Evolutionary conservation across 2,329 filamentous ascomycete genomes (phyloP), one percentile per base, ranked within the genome.

Genomic region (Ustulina deusta): DNA sequence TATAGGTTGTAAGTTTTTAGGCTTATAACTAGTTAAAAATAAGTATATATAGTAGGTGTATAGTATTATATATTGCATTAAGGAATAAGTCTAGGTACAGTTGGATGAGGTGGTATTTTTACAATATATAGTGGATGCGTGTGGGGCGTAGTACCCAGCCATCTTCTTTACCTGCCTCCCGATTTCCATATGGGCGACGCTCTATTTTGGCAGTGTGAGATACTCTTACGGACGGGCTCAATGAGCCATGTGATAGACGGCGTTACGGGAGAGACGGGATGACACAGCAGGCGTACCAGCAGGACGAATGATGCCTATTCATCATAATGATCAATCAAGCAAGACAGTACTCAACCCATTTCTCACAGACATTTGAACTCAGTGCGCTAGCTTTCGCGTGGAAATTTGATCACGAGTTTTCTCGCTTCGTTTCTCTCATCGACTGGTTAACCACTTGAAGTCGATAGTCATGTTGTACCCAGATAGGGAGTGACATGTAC

Each of bases 401-500:
- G 15, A 29, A 29, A 17, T 49, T 29, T 20, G 10, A n/a, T 29
- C 40, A 20, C 34, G 10, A 49, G 20, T 27, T 40, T 27, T 15
- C 22, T 6, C n/a, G n/a, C n/a, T 15, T 34, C 9, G 17, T 15
- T 27, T 40, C 36, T 17, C 17, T 22, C 10, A 55, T 27, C 20
- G 54, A 27, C 15, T 9, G 13, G 20, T 40, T 27, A 36, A 25
- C 20, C 20, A 40, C 3, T 1, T 17, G 15, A 17, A 17, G 48
- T 3, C 17, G 38, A 11, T 15, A 40, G 38, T 40, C 11, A 25
- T 40, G 27, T 17, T 54, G 29, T 38, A 36, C 56, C 29, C 2
- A 51, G 46, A 46, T 9, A n/a, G 25, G 27, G 55, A 25, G 25
- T 34, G 55, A 25, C 27, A 65, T 63, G 62, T 69, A 82, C 70